Evolutionary conservation across 345 rosid species (phyloP), one percentile per base, ranked within the genome.

Genomic region (Acer campestre): DNA sequence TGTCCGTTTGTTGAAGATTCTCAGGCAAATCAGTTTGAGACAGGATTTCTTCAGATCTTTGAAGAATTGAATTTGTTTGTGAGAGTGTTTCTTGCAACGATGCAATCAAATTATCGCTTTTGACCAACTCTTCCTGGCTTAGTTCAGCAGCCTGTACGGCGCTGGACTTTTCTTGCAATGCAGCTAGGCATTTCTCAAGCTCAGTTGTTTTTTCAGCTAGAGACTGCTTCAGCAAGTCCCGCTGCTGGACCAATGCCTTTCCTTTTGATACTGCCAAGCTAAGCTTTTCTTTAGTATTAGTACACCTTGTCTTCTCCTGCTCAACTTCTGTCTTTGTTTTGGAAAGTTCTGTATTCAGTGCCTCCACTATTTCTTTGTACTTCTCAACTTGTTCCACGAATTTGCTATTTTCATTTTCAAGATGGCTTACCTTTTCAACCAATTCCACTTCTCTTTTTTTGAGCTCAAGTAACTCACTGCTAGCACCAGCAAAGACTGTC

Each of bases 201-300:
- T 91, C 99, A 23, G 72, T 82, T 11, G 88, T 80, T 86, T 87
- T 93, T 68, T 88, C 93, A 40, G 90, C 89, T 74, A 95, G 82
- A 75, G 94, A 85, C 73, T 86, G 93, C 90, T 89, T 93, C 79
- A 95, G 84, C 6, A 87, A 89, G 77, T 93, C 99, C 53, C 98
- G 90, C 75, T 88, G 92, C 90, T 95, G 99, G 83, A 95, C 93
- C 88, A 95, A 78, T 31, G 96, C 94, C 85, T 95, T 95, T 31
- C 99, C 99, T 82, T 91, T 95, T 9, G 97, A 91, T 72, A 95
- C 99, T 14, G 99, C 99, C 92, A 95, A 83, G 82, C 92, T 88
- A 77, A 95, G 97, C 85, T 95, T 95, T 84, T 95, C 99, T 81
- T 93, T 95, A 44, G 97, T 86, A 84, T 86, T 91, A 85, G 87